These are phyloP conservation scores for Calonectria naviculata DNA, from an alignment of 2,329 filamentous ascomycete species.

Conservation along the genomic window DNA sequence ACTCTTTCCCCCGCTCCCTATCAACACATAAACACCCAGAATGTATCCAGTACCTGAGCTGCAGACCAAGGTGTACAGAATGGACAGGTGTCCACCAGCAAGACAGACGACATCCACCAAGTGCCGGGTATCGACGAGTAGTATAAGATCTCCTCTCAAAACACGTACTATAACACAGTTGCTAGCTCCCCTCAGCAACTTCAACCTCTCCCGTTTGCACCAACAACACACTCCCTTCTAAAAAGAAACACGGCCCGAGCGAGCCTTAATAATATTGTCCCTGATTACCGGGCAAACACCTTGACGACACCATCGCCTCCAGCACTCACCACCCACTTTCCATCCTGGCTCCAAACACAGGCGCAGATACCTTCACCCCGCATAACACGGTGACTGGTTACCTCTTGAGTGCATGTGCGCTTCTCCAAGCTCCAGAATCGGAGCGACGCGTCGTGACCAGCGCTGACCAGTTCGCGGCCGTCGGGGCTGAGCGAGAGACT, in stretches of 20 bases:
- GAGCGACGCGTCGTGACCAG: constrained; percentile 93
- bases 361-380: constrained; percentile 94
- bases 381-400: constrained; percentile 93
- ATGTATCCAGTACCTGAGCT: constrained; percentile 16
- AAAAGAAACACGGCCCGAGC: background rate
- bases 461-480: constrained; percentile 92
- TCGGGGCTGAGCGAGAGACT: constrained; percentile 92
- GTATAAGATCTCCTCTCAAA: constrained; percentile 35
- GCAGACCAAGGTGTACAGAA: constrained; percentile 11
- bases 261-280: constrained; percentile 1
- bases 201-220: background rate
- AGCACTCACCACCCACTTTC: constrained; percentile 92
- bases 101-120: constrained; percentile 27
- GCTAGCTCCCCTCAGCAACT: constrained; percentile 7
- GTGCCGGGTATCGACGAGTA: constrained; percentile 49
- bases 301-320: constrained; percentile 97
- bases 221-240: constrained; percentile 25
- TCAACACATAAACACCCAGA: constrained; percentile 13
- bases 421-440: constrained; percentile 99
- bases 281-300: constrained; percentile 74
- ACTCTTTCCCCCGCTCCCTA: background rate
- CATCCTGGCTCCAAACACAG: constrained; percentile 96
- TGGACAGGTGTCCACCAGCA: constrained; percentile 5
- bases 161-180: constrained; percentile 33
- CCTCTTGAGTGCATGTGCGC: constrained; percentile 93